A percentile compares a stretch with the other conserved stretches of the same genome.
These are phyloP conservation scores for Diatrype stigma DNA, from an alignment of 2,329 filamentous ascomycete species.

Conservation along the genomic window DNA sequence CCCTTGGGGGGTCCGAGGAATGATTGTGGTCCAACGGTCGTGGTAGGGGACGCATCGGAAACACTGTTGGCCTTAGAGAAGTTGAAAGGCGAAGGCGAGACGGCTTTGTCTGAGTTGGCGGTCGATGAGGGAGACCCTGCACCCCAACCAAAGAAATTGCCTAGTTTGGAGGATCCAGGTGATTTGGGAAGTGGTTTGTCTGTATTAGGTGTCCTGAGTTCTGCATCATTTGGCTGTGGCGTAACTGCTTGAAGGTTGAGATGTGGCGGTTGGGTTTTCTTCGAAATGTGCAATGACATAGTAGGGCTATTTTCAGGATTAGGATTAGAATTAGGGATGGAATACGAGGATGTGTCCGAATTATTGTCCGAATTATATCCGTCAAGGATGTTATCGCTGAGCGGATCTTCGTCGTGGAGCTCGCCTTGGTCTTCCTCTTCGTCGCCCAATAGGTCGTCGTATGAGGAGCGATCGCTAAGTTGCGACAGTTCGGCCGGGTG, in stretches of 20 bases:
- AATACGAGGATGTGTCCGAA: conserved; percentile 28
- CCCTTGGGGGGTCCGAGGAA: conserved; percentile 35
- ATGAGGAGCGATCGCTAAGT: conserved; percentile 39
- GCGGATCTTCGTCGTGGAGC: conserved; percentile 32
- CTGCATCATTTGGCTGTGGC: conserved; percentile 27
- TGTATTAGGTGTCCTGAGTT: conserved; percentile 36
- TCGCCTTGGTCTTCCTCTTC: conserved; percentile 19
- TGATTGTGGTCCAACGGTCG: conserved; percentile 33
- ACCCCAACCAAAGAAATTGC: conserved; percentile 52
- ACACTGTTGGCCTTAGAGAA: conserved; percentile 36
- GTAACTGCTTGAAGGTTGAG: conserved; percentile 43
- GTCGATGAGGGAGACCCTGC: conserved; percentile 39
- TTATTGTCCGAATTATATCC: conserved; percentile 30
- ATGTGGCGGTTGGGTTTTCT: conserved; percentile 49
- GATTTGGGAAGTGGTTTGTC: conserved; percentile 55
- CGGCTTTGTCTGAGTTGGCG: conserved; percentile 46
- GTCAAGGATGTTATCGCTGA: conserved; percentile 29
- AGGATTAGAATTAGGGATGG: conserved; percentile 26
- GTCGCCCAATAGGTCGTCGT: conserved; percentile 31
- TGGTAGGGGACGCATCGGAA: conserved; percentile 39
- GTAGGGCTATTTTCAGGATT: conserved; percentile 34
- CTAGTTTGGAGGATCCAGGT: conserved; percentile 46
- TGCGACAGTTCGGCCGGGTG: conserved; percentile 39
- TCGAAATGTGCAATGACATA: conserved; percentile 44
- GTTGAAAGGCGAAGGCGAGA: conserved; percentile 45